Conservation (phyloP, 352 stramenopile genomes). For the Globisporangium takayamanum region DNA sequence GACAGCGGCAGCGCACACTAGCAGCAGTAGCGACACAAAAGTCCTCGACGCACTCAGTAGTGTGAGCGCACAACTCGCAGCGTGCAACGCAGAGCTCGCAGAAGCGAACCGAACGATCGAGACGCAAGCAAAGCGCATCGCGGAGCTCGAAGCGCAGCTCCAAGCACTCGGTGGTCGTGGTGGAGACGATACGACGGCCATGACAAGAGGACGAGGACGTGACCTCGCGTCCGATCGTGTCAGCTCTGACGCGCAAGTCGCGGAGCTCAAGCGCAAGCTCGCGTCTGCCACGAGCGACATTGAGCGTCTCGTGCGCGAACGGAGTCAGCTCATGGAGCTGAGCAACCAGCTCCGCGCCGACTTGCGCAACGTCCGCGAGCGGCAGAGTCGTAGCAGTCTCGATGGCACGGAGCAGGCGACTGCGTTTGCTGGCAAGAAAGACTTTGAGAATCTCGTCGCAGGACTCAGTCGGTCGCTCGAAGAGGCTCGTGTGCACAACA, state of each 20-base stretch:
- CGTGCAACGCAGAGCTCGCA: conserved; percentile 34
- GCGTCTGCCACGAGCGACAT: conserved; percentile 44
- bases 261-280: conserved; percentile 39
- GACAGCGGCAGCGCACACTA: neutral
- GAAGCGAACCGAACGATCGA: conserved; percentile 39
- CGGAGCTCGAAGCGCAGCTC: conserved; percentile 34
- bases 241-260: conserved; percentile 24
- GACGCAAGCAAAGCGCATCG: conserved; percentile 32
- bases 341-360: conserved; percentile 73
- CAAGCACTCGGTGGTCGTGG: neutral
- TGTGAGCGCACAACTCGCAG: conserved; percentile 24
- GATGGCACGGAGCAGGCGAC: conserved; percentile 4
- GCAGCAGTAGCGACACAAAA: neutral
- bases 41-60: conserved; percentile 6
- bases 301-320: conserved; percentile 53
- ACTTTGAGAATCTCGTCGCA: conserved; percentile 65
- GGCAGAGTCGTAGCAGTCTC: neutral
- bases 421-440: conserved; percentile 58
- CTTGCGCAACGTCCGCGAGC: conserved; percentile 36
- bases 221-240: conserved; percentile 10
- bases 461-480: conserved; percentile 67
- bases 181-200: neutral
- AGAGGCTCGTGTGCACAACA: conserved; percentile 63
- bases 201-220: neutral
- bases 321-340: conserved; percentile 71